A percentile compares a stretch with the other conserved stretches of the same genome.
Evolutionary conservation across 371 early-diverging fungal species (phyloP).

Genomic region (Globomyces sp.): DNA sequence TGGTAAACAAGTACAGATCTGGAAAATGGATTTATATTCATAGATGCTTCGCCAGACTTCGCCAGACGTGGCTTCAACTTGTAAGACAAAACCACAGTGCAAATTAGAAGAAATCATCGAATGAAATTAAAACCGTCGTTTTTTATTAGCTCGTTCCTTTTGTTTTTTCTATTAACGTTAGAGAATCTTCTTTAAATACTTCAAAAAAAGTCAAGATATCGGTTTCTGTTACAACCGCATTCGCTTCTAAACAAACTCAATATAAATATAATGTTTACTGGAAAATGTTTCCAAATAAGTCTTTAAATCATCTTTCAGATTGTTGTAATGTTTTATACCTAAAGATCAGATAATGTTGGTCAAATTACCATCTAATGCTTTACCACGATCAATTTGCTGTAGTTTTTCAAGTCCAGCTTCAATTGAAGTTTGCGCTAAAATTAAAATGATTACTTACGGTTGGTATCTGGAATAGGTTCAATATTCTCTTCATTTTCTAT

Average conservation of each 20-base stretch:
- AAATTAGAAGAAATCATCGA: too few species aligned
- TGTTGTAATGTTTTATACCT: background rate
- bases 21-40: too few species aligned
- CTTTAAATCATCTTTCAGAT: background rate
- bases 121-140: too few species aligned
- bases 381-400: background rate
- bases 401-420: conserved; percentile 1
- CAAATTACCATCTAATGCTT: background rate
- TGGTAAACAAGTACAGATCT: too few species aligned
- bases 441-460: background rate
- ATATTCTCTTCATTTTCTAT: background rate
- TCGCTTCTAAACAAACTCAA: too few species aligned
- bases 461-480: background rate
- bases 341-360: background rate
- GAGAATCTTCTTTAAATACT: too few species aligned
- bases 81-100: too few species aligned
- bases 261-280: background rate
- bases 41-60: too few species aligned
- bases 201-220: background rate
- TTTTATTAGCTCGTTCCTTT: too few species aligned
- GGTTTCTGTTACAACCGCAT: background rate
- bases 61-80: too few species aligned
- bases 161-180: too few species aligned
- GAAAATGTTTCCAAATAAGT: background rate
- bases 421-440: background rate